Conservation (phyloP, 495 filamentous ascomycete genomes). For the Aspergillus cavernicola region DNA sequence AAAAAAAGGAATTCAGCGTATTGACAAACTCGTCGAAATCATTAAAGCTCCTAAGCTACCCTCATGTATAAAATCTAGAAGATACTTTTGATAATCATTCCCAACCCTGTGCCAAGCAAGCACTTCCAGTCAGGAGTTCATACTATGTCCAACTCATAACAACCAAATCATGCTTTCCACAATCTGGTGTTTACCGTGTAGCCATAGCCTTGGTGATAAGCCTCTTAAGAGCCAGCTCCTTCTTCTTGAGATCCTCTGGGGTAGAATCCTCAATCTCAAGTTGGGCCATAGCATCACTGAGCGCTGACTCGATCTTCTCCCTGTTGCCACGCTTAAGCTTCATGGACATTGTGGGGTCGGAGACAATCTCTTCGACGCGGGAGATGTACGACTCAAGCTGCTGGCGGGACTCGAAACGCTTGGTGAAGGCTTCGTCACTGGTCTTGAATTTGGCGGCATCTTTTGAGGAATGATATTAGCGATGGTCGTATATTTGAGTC, state of each 20-base stretch:
- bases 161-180: not conserved
- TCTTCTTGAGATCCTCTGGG: constrained; percentile 98
- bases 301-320: constrained; percentile 96
- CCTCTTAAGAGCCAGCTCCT: constrained; percentile 97
- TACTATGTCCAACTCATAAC: constrained; percentile 2
- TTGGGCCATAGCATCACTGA: constrained; percentile 82
- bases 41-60: constrained; percentile 40
- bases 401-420: constrained; percentile 97
- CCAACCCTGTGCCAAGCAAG: constrained; percentile 13
- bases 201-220: constrained; percentile 97
- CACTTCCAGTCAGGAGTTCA: constrained; percentile 10
- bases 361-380: constrained; percentile 97
- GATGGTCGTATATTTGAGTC: not conserved
- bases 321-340: constrained; percentile 99
- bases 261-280: constrained; percentile 82
- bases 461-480: constrained; percentile 15
- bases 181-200: constrained; percentile 59
- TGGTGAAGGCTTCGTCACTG: constrained; percentile 96
- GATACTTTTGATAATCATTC: constrained; percentile 33
- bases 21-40: constrained; percentile 25
- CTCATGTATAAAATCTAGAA: constrained; percentile 25
- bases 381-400: constrained; percentile 99
- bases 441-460: constrained; percentile 99
- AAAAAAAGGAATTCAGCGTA: not conserved
- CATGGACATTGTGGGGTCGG: constrained; percentile 90